Evolutionary conservation across 768 basidiomycete genomes (phyloP), one percentile per base, ranked within the genome.

Genomic region (Mycena filopes): DNA sequence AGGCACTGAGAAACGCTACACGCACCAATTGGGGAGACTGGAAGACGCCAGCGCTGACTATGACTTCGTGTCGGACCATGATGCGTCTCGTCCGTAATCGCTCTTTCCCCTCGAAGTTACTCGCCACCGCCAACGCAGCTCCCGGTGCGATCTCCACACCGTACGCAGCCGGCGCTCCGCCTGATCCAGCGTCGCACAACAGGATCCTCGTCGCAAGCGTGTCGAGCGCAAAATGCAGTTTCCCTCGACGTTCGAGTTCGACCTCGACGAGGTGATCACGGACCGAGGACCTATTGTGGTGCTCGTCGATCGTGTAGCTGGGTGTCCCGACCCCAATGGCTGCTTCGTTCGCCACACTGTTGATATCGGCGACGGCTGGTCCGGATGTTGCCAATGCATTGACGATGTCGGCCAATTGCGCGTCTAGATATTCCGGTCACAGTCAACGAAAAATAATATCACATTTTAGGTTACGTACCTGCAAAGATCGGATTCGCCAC

Each of bases 21-120:
- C 73, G 49, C 46, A 76, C 73, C 31, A 76, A 58, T 50, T 76
- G 76, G 11, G 76, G 73, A 33, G 71, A 72, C 63, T 76, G 75
- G 65, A 75, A 74, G 18, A 64, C 68, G 7, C 73, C 75, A 10
- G 76, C 73, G 57, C 76, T 74, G 21, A 76, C 49, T 43, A 76
- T 74, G 16, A 76, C 73, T 59, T 76, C 75, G 43, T 73, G 60
- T 54, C 63, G 70, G 3, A 68, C 74, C 0, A 72, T 76, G n/a
- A 74, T 50, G 28, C 64, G 62, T 46, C 62, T 49, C 18, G 70
- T 41, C 31, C 68, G 47, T 31, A 74, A 55, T 1, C 29, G 40
- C 4, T 20, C 23, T 48, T 73, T 74, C 7, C 75, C 75, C 2
- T 70, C 51, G 38, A 76, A 76, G 26, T 73, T 73, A 40, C 72